Evolutionary conservation across 1,284 basidiomycete genomes (phyloP), one percentile per base, ranked within the genome.

Genomic region (Kalmanozyma brasiliensis): DNA sequence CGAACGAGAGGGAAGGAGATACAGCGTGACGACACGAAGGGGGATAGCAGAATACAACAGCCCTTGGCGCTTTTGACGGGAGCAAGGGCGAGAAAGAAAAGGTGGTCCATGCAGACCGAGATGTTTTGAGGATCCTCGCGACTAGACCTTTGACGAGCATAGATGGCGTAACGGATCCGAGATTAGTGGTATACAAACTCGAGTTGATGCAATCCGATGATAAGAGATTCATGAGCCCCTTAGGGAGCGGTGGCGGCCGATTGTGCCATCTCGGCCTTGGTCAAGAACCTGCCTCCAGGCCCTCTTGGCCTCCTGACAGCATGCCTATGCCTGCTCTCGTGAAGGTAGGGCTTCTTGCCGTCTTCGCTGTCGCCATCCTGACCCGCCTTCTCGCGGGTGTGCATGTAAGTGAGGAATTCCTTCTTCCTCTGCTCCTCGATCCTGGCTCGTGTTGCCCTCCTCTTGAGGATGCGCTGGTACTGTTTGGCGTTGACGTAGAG

Each of bases 281-380:
- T 66, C 20, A 98, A 88, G 85, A 98, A 98, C 29, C 95, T 89
- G 19, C 95, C 95, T 24, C 96, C 95, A 34, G 95, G 94, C 1
- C 95, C 95, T 65, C 96, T 87, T 14, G 95, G 95, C 32, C 95
- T 88, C 38, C 94, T 89, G 89, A 98, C 96, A 14, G 95, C 95
- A 84, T 98, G 96, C 73, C 94, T 93, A 85, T 98, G 95, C 41
- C 95, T 89, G 22, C 93, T 95, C 82, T 98, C 94, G 77, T 98
- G 94, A 23, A 97, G 88, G 84, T 97, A 98, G 1, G 94, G 94
- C 93, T 97, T 79, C 44, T 67, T 75, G 30, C 65, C 57, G n/a
- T 77, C 76, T 36, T 77, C 73, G 33, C 77, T 73, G 32, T 67
- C 55, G 17, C 70, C 65, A 9, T 61, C 52, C 49, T 64, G 62